Evolutionary conservation across 306 rosid genomes (phyloP), one percentile per base, ranked within the genome.

Genomic region (Castanea sativa): DNA sequence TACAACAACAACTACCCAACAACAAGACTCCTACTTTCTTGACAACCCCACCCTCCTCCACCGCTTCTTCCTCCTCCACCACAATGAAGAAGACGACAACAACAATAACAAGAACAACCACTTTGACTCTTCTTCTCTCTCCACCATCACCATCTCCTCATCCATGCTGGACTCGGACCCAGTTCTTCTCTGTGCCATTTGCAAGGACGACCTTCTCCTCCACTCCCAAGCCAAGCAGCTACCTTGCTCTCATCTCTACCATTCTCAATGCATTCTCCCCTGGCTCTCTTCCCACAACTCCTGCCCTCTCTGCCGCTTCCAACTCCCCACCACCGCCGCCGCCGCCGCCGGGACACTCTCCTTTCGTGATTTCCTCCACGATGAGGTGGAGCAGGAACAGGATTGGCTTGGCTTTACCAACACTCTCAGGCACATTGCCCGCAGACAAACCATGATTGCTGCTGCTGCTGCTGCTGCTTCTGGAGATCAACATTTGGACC

Each of bases 221-320:
- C 86, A 83, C 11, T 82, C 73, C 0, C 82, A 89, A 8, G 95
- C 90, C 15, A 91, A 91, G 58, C 90, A 86, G 79, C 90, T 94
- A 5, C 96, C 97, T 11, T 94, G 97, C 69, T 82, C 83, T 4
- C 98, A 94, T 77, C 81, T 94, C 2, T 94, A 92, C 76, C 98
- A 94, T 76, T 78, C 89, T 2, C 90, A 90, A 55, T 94, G 97
- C 83, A 94, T 94, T 79, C 88, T 90, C 20, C 98, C 97, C 1
- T 94, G 98, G 98, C 91, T 94, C 12, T 83, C 78, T 0, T 81
- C 84, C 27, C 94, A 85, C 30, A 80, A 84, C 51, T 89, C 98
- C 0, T 94, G 98, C 80, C 98, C 98, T 0, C 83, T 94, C n/a
- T 93, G 98, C 67, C 87, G 98, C 4, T 86, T 85, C 73, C 85